Conservation (phyloP, 768 basidiomycete species). For the Lactarius trivialis region DNA sequence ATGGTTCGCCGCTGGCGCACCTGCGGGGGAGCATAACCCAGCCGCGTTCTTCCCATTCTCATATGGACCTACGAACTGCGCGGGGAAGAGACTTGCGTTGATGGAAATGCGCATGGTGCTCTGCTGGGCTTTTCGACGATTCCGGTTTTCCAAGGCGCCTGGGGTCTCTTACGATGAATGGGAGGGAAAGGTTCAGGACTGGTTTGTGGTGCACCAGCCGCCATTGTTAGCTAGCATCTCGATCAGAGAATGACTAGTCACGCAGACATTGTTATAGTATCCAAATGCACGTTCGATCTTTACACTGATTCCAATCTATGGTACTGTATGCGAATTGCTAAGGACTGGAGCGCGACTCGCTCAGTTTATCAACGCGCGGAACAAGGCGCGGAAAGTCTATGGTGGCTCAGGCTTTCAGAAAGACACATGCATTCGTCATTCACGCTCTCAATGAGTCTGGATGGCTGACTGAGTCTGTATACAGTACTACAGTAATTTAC, state of each 20-base stretch:
- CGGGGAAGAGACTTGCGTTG: conserved; percentile 23
- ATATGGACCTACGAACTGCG: conserved; percentile 23
- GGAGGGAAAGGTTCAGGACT: background rate
- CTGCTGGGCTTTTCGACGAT: background rate
- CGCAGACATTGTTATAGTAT: background rate
- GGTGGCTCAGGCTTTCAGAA: too few species aligned
- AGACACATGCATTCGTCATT: too few species aligned
- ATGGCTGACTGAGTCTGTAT: too few species aligned
- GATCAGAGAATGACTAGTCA: background rate
- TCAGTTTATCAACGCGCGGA: too few species aligned
- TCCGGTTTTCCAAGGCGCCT: conserved; percentile 6
- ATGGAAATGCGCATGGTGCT: conserved; percentile 13
- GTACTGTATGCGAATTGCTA: too few species aligned
- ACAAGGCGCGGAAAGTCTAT: too few species aligned
- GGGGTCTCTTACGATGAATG: background rate
- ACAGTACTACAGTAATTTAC: too few species aligned
- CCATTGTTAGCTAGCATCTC: background rate
- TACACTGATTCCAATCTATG: too few species aligned
- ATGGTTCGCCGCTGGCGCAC: background rate
- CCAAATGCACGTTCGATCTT: background rate
- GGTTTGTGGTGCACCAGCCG: background rate
- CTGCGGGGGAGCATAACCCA: conserved; percentile 1
- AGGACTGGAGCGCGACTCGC: too few species aligned
- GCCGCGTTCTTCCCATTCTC: conserved; percentile 23
- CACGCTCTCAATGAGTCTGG: too few species aligned